phyloP scores from a whole-genome alignment of 768 basidiomycete species.

The Dentipellis fragilis region DNA sequence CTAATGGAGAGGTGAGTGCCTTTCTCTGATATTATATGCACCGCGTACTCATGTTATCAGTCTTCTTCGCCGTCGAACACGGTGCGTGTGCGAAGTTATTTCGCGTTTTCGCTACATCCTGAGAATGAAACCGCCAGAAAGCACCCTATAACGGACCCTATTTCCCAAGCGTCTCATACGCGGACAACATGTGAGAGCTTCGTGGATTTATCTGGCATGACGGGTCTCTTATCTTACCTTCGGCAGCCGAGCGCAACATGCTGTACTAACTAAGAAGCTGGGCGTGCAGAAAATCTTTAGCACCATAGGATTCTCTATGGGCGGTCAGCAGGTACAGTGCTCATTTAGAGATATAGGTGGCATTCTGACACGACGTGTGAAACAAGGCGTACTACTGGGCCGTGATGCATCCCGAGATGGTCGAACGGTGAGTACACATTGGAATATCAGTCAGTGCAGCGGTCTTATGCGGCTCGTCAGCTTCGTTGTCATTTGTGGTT shows the following conservation, averaged over 20 bases:
- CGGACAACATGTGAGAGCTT: conserved; percentile 40
- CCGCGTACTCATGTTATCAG: conserved; percentile 18
- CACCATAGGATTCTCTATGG: conserved; percentile 52
- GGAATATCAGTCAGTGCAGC: neutral
- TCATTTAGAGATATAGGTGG: neutral
- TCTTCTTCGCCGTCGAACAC: conserved; percentile 57
- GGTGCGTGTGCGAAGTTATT: neutral
- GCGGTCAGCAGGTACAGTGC: conserved; percentile 35
- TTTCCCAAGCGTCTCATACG: conserved; percentile 45
- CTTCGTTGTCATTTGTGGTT: conserved; percentile 41
- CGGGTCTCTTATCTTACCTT: neutral
- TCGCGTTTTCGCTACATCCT: neutral
- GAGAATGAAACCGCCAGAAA: conserved; percentile 25
- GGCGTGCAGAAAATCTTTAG: conserved; percentile 34
- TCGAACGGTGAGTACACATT: conserved; percentile 28
- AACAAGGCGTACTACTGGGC: conserved; percentile 48
- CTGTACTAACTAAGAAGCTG: conserved; percentile 38
- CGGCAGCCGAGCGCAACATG: conserved; percentile 41
- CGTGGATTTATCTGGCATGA: neutral
- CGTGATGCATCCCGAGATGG: conserved; percentile 42
- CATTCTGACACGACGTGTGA: neutral
- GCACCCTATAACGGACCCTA: conserved; percentile 48
- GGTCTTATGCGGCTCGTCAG: no score
- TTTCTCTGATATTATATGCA: neutral
- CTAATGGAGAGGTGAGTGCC: conserved; percentile 42